Evolutionary conservation across 148 eudicot genomes (phyloP).

Genomic region (Fallopia convolvulus): DNA sequence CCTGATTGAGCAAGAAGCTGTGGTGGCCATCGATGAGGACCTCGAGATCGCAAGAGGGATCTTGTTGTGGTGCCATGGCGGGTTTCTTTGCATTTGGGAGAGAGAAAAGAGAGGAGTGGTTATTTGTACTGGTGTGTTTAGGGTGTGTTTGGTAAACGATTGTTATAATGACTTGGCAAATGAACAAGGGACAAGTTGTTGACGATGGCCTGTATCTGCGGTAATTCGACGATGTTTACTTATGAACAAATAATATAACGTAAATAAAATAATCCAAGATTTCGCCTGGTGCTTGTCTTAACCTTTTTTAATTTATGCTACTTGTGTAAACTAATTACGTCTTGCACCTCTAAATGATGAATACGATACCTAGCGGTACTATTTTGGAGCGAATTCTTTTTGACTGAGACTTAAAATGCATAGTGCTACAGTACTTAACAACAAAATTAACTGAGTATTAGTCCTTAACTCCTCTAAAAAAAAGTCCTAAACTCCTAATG

Average conservation of each 20-base stretch:
- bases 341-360: no score
- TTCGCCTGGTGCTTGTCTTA: not conserved
- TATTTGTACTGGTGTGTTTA: not conserved
- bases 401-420: no score
- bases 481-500: no score
- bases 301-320: not conserved
- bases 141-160: not conserved
- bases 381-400: no score
- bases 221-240: not conserved
- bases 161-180: not conserved
- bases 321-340: no score
- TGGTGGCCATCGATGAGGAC: conserved; percentile 56
- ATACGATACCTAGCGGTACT: no score
- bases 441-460: no score
- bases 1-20: conserved; percentile 65
- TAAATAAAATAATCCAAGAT: not conserved
- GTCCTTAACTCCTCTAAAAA: no score
- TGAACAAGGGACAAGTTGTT: not conserved
- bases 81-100: conserved; percentile 5
- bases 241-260: not conserved
- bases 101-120: not conserved
- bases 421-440: no score
- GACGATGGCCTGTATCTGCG: not conserved
- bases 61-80: conserved; percentile 20
- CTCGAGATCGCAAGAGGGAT: conserved; percentile 47